A percentile compares a stretch with the other conserved stretches of the same genome.
phyloP scores from a whole-genome alignment of 1,284 basidiomycete species.

The Peniophora sp. region DNA sequence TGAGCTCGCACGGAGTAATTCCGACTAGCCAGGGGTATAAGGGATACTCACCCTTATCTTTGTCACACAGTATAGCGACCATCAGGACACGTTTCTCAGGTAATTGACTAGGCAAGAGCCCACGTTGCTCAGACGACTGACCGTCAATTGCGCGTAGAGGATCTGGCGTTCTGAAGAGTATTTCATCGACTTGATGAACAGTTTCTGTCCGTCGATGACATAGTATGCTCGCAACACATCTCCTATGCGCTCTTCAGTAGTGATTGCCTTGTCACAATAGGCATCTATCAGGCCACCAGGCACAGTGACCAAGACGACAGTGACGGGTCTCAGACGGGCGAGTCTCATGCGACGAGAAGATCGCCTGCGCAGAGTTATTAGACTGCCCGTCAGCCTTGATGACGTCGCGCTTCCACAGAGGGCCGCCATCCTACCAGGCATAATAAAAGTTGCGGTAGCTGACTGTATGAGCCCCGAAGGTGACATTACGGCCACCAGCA shows the following conservation, averaged over 20 bases:
- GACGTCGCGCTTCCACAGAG: conserved; percentile 27
- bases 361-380: conserved; percentile 28
- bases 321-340: conserved; percentile 8
- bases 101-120: neutral
- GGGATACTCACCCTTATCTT: neutral
- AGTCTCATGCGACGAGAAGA: conserved; percentile 15
- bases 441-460: conserved; percentile 12
- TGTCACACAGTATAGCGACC: neutral
- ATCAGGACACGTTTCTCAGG: neutral
- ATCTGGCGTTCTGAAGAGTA: conserved; percentile 14
- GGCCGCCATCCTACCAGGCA: neutral
- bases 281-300: conserved; percentile 18
- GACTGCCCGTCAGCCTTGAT: conserved; percentile 30
- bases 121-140: too few species aligned
- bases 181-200: conserved; percentile 14
- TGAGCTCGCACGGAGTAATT: neutral
- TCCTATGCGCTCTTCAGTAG: conserved; percentile 19
- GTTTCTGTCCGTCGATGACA: conserved; percentile 27
- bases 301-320: conserved; percentile 17
- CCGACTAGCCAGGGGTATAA: neutral
- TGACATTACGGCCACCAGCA: conserved; percentile 19
- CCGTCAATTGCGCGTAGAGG: neutral
- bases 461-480: conserved; percentile 16
- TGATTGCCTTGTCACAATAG: conserved; percentile 14
- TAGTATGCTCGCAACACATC: conserved; percentile 24